Evolutionary conservation across 805 yeast species (phyloP), one percentile per base, ranked within the genome.

Genomic region (Kuraishia borneana): DNA sequence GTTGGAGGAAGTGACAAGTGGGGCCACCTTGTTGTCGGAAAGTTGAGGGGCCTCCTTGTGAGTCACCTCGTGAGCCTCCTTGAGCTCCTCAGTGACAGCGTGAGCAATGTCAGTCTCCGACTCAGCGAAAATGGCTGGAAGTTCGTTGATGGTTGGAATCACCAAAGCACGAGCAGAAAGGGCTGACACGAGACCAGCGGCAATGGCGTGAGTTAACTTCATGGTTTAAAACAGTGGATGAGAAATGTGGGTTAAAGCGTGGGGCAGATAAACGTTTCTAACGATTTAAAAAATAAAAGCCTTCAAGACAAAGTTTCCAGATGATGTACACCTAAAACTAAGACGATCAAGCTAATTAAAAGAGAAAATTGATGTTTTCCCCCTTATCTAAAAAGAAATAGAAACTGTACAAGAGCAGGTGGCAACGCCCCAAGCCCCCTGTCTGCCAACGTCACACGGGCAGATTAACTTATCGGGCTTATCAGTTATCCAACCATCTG

Each of bases 81-180:
- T 18, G 21, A 22, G 19, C 28, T 21, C 32, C 14, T 18, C 25
- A 13, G 13, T 9, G 17, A 25, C 18, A 10, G 16, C 16, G 14
- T 17, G 21, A 14, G 28, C 31, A 14, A n/a, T 18, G 23, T 12
- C 5, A 13, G 19, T 26, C 14, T 21, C 30, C 16, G n/a, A 4
- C 18, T 25, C 18, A 9, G 34, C 19, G 23, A 35, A 35, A n/a
- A 27, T 22, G 20, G 34, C 26, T 20, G 54, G 50, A 18, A 38
- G 20, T 35, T 42, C 39, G 20, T 44, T 42, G 21, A 50, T 42
- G 9, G 37, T 26, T 5, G 89, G 89, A 42, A 80, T 73, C 39
- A 79, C 78, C 50, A 79, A 61, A n/a, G 73, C 72, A 37, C 60
- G 53, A 20, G 71, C 68, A 13, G 53, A 43, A 39, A 53, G 34